These are phyloP conservation scores for Xylariaceae sp. DNA, from an alignment of 2,329 filamentous ascomycete genomes.

Conservation along the genomic window DNA sequence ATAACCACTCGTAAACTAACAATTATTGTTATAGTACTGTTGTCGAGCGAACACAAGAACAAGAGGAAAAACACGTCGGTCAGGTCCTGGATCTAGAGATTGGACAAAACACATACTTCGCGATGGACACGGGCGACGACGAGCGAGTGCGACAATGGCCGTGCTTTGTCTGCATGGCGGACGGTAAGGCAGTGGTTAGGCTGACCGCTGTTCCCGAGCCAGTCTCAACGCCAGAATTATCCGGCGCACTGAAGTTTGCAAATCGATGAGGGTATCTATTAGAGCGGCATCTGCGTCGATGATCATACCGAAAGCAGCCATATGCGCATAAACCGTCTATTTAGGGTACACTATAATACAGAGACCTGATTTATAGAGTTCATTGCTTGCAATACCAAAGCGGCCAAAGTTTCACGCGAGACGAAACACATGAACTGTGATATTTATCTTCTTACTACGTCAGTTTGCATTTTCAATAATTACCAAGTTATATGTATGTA, in stretches of 20 bases:
- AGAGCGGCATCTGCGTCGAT: too few species aligned
- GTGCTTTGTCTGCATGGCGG: slow-evolving; percentile 28
- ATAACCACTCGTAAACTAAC: background rate
- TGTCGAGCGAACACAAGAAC: background rate
- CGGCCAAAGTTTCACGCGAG: too few species aligned
- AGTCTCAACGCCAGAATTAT: background rate
- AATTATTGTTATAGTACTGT: background rate
- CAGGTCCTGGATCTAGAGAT: slow-evolving; percentile 9
- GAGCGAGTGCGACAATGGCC: slow-evolving; percentile 34
- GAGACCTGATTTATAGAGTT: too few species aligned
- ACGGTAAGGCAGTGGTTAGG: slow-evolving; percentile 31
- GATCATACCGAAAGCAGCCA: too few species aligned
- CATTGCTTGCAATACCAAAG: too few species aligned
- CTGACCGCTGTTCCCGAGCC: slow-evolving; percentile 21
- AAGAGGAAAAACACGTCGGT: background rate
- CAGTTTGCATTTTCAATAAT: too few species aligned
- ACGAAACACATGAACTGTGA: too few species aligned
- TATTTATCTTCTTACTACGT: too few species aligned
- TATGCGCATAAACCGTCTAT: too few species aligned
- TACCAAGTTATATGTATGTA: too few species aligned
- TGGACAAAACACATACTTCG: slow-evolving; percentile 26
- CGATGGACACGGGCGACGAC: slow-evolving; percentile 34
- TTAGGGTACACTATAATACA: too few species aligned
- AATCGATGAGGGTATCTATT: background rate
- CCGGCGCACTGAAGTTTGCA: background rate